These are phyloP conservation scores for Chimonanthus praecox DNA, from an alignment of 164 flowering plant species.

Conservation along the genomic window DNA sequence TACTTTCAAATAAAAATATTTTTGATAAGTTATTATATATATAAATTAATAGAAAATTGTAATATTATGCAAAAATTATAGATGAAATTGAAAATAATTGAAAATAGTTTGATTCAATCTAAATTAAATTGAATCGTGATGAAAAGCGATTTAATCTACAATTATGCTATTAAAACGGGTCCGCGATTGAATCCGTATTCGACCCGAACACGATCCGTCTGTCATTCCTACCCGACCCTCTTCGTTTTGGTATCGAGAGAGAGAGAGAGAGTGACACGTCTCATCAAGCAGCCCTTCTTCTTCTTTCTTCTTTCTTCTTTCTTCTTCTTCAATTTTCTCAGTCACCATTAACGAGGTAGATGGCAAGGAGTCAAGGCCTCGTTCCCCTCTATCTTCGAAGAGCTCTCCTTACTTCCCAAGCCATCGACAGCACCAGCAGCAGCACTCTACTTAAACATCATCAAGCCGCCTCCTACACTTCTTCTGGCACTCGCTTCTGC, in stretches of 20 bases:
- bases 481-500: not conserved
- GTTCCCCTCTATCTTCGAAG: not conserved
- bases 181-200: no score
- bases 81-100: no score
- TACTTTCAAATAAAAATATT: no score
- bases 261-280: not conserved
- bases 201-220: no score
- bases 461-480: not conserved
- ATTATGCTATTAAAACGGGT: no score
- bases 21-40: no score
- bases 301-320: no score
- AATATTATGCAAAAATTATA: no score
- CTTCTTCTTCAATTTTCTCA: not conserved
- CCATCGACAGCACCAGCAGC: not conserved
- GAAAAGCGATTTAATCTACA: no score
- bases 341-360: not conserved
- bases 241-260: not conserved
- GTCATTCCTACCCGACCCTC: not conserved
- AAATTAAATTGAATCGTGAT: no score
- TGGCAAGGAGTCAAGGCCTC: conserved; percentile 2
- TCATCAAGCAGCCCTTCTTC: not conserved
- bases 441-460: not conserved
- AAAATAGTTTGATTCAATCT: no score
- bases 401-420: not conserved
- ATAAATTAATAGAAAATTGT: no score